Evolutionary conservation across 768 basidiomycete species (phyloP), one percentile per base, ranked within the genome.

Genomic region (Suillus americanus): DNA sequence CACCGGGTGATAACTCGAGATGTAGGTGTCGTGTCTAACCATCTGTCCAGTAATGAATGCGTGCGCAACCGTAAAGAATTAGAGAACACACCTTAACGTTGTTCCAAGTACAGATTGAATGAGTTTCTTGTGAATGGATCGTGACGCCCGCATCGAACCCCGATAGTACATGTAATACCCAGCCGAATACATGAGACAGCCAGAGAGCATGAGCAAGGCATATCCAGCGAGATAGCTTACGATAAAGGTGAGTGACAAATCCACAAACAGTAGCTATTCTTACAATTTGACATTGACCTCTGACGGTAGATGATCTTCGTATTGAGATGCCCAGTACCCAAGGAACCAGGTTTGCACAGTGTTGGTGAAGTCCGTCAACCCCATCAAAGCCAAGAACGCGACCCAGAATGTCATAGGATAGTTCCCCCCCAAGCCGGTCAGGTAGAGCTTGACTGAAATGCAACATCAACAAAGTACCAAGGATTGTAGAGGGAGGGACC

Each of bases 1-100:
- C 85, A 86, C 59, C 89, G 81, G 35, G 87, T 78, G 48, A 90
- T 85, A 60, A 92, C 83, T 5, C 89, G 83, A n/a, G 83, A 82
- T 0, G 79, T 79, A 0, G 84, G 84, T 2, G 82, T 83, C 8
- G 72, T 79, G 65, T 86, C 84, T 10, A 85, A 75, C 80, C 82
- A 85, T 64, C 84, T 82, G 30, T 30, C 33, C 8, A 70, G 71
- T 40, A 69, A 76, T 73, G 76, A 64, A 75, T 70, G 51, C 28
- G 80, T 2, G 76, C 73, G 12, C 8, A 55, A 20, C 33, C 50
- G 28, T 25, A 25, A 46, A 20, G n/a, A 54, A 33, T 59, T 61
- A 41, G 82, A 81, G 2, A 37, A 84, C 79, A 79, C 78, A 89
- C 72, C 88, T 84, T 45, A 90, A 72, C 1, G 89, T 89, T 5